A percentile compares a stretch with the other conserved stretches of the same genome.
Conservation (phyloP, 78 protist genomes). For the Capsaspora owczarzaki region DNA sequence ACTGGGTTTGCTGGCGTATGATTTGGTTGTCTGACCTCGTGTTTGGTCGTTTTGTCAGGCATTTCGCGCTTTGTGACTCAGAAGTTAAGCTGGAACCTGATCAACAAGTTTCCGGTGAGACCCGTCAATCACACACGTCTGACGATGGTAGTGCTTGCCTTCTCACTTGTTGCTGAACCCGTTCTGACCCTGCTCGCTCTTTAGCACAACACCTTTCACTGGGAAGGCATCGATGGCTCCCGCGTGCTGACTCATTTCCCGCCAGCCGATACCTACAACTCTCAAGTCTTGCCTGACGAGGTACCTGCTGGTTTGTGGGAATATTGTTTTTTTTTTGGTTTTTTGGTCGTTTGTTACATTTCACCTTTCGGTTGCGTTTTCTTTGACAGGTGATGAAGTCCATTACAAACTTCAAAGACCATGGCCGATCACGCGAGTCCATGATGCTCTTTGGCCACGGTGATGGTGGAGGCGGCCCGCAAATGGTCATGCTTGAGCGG, state of each 20-base stretch:
- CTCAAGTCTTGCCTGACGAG: neutral
- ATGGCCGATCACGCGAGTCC: neutral
- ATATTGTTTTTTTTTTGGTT: neutral
- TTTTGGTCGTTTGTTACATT: neutral
- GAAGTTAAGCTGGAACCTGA: conserved; percentile 66
- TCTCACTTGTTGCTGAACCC: no score
- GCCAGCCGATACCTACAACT: conserved; percentile 64
- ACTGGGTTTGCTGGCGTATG: neutral
- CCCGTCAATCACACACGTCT: conserved; percentile 8
- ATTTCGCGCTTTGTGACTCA: conserved; percentile 68
- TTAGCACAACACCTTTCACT: conserved; percentile 42
- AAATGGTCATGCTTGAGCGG: conserved; percentile 48
- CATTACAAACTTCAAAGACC: neutral
- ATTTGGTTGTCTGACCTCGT: neutral
- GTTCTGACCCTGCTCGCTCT: neutral
- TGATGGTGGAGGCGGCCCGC: conserved; percentile 79
- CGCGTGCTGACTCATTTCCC: conserved; percentile 70
- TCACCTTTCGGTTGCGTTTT: neutral
- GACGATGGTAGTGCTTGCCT: no score
- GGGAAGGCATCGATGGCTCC: conserved; percentile 82
- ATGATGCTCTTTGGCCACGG: conserved; percentile 51
- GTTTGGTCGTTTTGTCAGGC: neutral
- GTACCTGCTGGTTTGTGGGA: conserved; percentile 37
- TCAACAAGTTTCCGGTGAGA: conserved; percentile 21
- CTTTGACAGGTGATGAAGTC: neutral